These are phyloP conservation scores for Leonotis leonurus DNA, from an alignment of 257 asterid genomes.

Conservation along the genomic window DNA sequence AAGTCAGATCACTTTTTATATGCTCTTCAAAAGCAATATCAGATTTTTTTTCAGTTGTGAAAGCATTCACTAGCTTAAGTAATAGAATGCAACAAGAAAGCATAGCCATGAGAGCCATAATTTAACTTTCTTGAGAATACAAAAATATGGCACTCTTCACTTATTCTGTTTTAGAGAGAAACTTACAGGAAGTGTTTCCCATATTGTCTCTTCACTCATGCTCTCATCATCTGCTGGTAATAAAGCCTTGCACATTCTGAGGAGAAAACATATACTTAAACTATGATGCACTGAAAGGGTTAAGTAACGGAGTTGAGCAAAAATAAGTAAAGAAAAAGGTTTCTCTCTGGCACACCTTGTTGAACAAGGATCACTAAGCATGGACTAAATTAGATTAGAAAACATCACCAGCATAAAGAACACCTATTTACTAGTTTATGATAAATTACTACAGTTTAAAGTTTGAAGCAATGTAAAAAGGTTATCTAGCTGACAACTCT, in stretches of 20 bases:
- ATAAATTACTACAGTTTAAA: neutral
- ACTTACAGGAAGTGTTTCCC: conserved; percentile 99
- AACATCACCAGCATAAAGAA: conserved; percentile 1
- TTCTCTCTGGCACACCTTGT: conserved; percentile 1
- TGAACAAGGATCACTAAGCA: conserved; percentile 1
- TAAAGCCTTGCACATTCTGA: conserved; percentile 96
- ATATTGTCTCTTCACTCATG: conserved; percentile 80
- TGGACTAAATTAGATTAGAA: conserved; percentile 7
- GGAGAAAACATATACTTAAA: conserved; percentile 13
- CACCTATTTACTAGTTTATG: neutral
- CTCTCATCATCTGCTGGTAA: conserved; percentile 95
- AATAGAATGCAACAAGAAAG: conserved; percentile 6
- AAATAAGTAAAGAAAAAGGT: neutral
- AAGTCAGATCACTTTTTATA: conserved; percentile 2
- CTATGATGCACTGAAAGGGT: conserved; percentile 10
- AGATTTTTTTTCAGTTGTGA: neutral
- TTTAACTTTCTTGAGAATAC: conserved; percentile 1
- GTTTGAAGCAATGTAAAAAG: conserved; percentile 10
- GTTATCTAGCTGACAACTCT: neutral
- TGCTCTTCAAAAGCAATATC: neutral
- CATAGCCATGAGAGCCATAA: neutral
- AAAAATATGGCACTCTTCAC: conserved; percentile 10
- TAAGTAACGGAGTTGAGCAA: conserved; percentile 1
- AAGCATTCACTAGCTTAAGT: conserved; percentile 7
- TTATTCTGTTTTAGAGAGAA: conserved; percentile 4